phyloP scores from a whole-genome alignment of 2,329 filamentous ascomycete species.

The Aspergillus sp. region DNA sequence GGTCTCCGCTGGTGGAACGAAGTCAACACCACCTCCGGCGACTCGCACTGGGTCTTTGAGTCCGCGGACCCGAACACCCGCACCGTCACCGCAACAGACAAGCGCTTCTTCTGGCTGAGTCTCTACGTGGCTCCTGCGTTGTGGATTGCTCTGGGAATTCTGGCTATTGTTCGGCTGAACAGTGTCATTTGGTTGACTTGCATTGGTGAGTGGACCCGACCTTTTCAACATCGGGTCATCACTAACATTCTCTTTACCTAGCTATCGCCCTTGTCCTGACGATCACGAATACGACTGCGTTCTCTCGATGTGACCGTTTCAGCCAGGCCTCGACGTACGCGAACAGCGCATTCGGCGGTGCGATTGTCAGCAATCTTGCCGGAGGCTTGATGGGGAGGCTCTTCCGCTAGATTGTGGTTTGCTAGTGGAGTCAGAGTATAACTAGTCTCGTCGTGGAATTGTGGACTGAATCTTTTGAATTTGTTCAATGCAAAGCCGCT shows the following conservation, averaged over 20 bases:
- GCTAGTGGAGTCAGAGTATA: not conserved
- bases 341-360: conserved; percentile 55
- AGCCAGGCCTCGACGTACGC: conserved; percentile 60
- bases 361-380: conserved; percentile 55
- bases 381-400: conserved; percentile 56
- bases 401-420: conserved; percentile 44
- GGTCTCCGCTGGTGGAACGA: conserved; percentile 55
- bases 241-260: conserved; percentile 19
- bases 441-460: not conserved
- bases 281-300: conserved; percentile 53
- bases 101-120: conserved; percentile 54
- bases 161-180: conserved; percentile 48
- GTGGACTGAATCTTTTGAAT: not conserved
- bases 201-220: conserved; percentile 43
- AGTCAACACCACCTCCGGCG: conserved; percentile 48
- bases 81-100: conserved; percentile 48
- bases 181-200: conserved; percentile 53
- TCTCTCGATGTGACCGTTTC: conserved; percentile 53
- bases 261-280: conserved; percentile 52
- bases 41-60: conserved; percentile 54
- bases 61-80: conserved; percentile 47
- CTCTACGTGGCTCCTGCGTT: conserved; percentile 49
- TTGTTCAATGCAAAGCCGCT: not conserved
- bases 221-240: too few relatives aligned
- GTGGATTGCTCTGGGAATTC: conserved; percentile 49